Percentiles rank a stretch among this genome's conserved stretches.
Conservation (phyloP, 2,329 filamentous ascomycete genomes). For the Akanthomyces uredinophilus region DNA sequence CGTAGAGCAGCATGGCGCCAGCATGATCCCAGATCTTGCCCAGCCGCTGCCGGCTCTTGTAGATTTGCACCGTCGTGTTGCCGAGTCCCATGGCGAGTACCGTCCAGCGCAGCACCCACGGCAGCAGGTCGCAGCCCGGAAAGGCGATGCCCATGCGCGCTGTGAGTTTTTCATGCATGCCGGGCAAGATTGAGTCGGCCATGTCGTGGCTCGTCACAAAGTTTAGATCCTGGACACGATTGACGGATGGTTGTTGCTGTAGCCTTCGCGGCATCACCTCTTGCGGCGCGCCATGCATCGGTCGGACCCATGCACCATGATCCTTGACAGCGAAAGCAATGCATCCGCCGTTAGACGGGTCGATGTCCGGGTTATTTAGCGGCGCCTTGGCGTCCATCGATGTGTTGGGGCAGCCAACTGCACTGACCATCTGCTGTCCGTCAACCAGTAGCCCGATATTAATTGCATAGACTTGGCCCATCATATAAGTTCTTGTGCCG, state of each 20-base stretch:
- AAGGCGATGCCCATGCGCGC: constrained; percentile 36
- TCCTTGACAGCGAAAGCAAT: constrained; percentile 47
- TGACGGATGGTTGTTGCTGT: constrained; percentile 23
- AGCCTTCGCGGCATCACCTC: constrained; percentile 28
- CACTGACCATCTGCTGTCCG: constrained; percentile 44
- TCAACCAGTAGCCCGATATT: constrained; percentile 50
- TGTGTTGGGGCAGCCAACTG: constrained; percentile 45
- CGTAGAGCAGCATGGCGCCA: constrained; percentile 53
- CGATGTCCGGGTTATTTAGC: constrained; percentile 40
- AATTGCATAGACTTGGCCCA: constrained; percentile 51
- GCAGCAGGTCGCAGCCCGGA: constrained; percentile 48
- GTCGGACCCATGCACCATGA: constrained; percentile 43
- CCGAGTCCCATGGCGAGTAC: constrained; percentile 47
- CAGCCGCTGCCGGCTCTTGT: constrained; percentile 40
- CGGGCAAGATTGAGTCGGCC: constrained; percentile 43
- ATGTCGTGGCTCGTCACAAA: constrained; percentile 44
- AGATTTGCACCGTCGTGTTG: constrained; percentile 53
- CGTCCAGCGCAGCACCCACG: constrained; percentile 54
- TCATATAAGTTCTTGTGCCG: constrained; percentile 53
- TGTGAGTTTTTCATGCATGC: constrained; percentile 42
- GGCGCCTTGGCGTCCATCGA: constrained; percentile 34
- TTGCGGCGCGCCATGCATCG: constrained; percentile 27
- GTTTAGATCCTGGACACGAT: constrained; percentile 26
- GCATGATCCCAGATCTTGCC: constrained; percentile 58
- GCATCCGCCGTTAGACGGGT: constrained; percentile 39